Conservation (phyloP, 805 yeast species). For the Zygosaccharomyces lentus region DNA sequence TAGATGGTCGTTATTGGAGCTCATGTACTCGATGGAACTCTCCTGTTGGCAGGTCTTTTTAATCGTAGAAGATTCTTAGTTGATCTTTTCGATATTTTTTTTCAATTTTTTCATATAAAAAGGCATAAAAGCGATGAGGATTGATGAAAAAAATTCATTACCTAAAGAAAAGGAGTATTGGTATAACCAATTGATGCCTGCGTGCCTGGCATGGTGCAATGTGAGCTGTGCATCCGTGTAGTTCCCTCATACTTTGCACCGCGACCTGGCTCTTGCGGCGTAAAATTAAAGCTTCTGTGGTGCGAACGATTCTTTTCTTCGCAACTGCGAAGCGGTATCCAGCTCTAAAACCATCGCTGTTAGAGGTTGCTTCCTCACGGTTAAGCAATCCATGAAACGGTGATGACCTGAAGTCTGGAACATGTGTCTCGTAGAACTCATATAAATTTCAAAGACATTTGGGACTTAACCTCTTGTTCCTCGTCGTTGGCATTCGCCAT, state of each 20-base stretch:
- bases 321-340: conserved; percentile 32
- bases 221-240: not conserved
- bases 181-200: not conserved
- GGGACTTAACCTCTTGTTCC: conserved; percentile 27
- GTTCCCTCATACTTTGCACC: not conserved
- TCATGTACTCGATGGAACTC: conserved; percentile 11
- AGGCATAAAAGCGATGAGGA: not conserved
- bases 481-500: conserved; percentile 19
- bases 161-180: not conserved
- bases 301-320: conserved; percentile 1
- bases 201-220: not conserved
- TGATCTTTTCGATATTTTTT: conserved; percentile 7
- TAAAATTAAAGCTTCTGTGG: conserved; percentile 6
- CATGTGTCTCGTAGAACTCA: conserved; percentile 36
- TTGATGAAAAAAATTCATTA: not conserved
- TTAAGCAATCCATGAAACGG: conserved; percentile 87
- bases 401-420: conserved; percentile 91
- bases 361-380: conserved; percentile 74
- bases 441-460: conserved; percentile 27
- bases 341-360: conserved; percentile 98
- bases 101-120: not conserved
- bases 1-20: conserved; percentile 37
- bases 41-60: not conserved
- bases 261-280: conserved; percentile 5
- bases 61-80: not conserved